Conservation (phyloP, 2,329 filamentous ascomycete species). For the Sporothrix luriei region DNA sequence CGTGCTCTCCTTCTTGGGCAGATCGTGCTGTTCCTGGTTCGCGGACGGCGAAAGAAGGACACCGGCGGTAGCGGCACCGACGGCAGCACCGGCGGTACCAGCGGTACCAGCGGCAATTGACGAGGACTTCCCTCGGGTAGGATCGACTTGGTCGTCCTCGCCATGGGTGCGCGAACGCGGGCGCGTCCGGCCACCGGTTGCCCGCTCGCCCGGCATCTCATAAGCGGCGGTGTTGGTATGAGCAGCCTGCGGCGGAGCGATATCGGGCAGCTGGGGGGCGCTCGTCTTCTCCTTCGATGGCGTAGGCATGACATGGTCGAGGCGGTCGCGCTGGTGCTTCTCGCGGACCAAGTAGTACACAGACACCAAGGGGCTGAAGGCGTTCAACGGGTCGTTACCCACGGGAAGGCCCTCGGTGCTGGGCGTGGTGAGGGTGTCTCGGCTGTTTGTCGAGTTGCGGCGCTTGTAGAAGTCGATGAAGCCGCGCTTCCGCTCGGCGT, state of each 20-base stretch:
- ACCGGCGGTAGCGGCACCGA: conserved; percentile 5
- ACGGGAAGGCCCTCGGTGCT: conserved; percentile 83
- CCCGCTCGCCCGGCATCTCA: conserved; percentile 86
- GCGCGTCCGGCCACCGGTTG: conserved; percentile 78
- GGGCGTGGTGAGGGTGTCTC: conserved; percentile 81
- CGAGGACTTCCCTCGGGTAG: conserved; percentile 62
- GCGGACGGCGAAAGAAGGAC: conserved; percentile 49
- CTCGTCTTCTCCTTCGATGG: conserved; percentile 49
- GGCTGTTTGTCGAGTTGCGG: conserved; percentile 83
- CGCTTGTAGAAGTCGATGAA: conserved; percentile 97
- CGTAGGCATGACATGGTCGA: conserved; percentile 48
- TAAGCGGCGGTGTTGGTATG: conserved; percentile 84
- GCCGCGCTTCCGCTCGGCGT: conserved; percentile 79
- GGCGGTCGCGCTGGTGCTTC: conserved; percentile 79
- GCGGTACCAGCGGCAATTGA: conserved; percentile 38
- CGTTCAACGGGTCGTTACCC: conserved; percentile 85
- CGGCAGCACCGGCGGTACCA: conserved; percentile 38
- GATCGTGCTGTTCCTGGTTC: conserved; percentile 61
- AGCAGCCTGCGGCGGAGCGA: conserved; percentile 79
- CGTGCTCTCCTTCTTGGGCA: conserved; percentile 80
- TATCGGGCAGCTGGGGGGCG: conserved; percentile 62
- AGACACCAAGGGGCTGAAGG: conserved; percentile 87
- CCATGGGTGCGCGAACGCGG: conserved; percentile 90
- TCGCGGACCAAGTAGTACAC: conserved; percentile 96
- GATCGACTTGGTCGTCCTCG: conserved; percentile 82